phyloP scores from a whole-genome alignment of 179 eudicot species.

The Gypsophila paniculata region DNA sequence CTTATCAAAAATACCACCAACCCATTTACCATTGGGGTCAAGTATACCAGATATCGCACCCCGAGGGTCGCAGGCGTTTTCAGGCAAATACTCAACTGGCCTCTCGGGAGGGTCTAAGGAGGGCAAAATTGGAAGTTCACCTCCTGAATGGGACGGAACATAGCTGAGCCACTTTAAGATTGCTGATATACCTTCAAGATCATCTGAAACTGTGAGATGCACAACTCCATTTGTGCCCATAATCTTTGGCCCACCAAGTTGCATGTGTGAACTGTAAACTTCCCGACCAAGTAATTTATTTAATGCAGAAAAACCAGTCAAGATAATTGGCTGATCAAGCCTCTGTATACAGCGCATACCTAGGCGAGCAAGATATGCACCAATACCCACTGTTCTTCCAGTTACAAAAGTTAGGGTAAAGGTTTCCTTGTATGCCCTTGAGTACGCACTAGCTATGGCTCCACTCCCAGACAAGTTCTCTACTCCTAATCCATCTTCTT shows the following conservation, averaged over 20 bases:
- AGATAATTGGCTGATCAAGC: conserved; percentile 93
- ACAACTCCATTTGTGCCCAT: conserved; percentile 98
- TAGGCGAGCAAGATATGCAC: conserved; percentile 96
- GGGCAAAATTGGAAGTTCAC: conserved; percentile 74
- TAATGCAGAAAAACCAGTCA: conserved; percentile 90
- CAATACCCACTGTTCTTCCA: conserved; percentile 94
- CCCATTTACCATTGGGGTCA: conserved; percentile 71
- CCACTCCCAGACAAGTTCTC: conserved; percentile 96
- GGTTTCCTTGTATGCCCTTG: conserved; percentile 89
- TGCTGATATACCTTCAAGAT: conserved; percentile 90
- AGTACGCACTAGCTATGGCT: conserved; percentile 93
- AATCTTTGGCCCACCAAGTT: conserved; percentile 99
- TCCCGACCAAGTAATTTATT: conserved; percentile 94
- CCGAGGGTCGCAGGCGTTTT: conserved; percentile 90
- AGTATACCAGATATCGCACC: conserved; percentile 69
- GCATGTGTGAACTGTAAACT: conserved; percentile 99
- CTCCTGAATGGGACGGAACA: conserved; percentile 71
- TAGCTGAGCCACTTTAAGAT: conserved; percentile 91
- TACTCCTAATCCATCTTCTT: conserved; percentile 93
- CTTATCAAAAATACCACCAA: conserved; percentile 87
- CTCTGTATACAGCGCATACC: conserved; percentile 99
- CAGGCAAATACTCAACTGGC: conserved; percentile 72
- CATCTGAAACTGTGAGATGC: conserved; percentile 88
- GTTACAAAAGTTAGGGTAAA: conserved; percentile 95
- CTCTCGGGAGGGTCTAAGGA: conserved; percentile 78